Base-by-base conservation (phyloP, 495 filamentous ascomycete species). In the Penicillium lividum region DNA sequence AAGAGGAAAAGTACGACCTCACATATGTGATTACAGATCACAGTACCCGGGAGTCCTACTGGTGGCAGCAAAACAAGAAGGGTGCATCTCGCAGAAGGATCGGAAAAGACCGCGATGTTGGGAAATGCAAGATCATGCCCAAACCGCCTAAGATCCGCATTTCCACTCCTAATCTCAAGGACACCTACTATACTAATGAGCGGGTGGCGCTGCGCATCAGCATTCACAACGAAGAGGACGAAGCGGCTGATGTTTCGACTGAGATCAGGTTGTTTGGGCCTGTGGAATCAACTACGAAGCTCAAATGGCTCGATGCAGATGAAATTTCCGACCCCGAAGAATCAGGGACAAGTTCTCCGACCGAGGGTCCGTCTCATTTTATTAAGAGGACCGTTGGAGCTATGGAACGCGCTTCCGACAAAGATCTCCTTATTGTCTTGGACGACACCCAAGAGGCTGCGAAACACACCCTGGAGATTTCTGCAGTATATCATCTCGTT, bases 131-230 rank as follows among this genome's bases (percentile, higher is more conserved):
- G 47, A 85, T 98, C 34, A 78, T 91, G 55, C 94, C 93, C 5
- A 89, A 94, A 66, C 94, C 94, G 42, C 94, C 94, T 0, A 98
- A 97, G 68, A 86, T 99, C 73, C 84, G 89, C 58, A 82, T 98
- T 34, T 79, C 76, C 28, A 70, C 89, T 22, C 75, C 81, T 3
- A 80, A 84, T 46, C 72, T 88, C 46, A 76, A 77, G 54, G 77
- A 84, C 25, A 84, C 88, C 33, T 95, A 94, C 70, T 98, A 96
- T 65, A 87, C 87, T 3, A 87, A 93, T 65, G 94, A 99, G 72
- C 66, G 73, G 2, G 80, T 97, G 42, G 64, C 65, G 8, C 71
- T 98, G 45, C 75, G 79, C 15, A 78, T 98, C 38, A 81, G 87
- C 29, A 75, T 97, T 16, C 63, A 83, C 25, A 99, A 99, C 56